Conservation (phyloP, 192 early-diverging fungal species). For the Backusella luteola region DNA sequence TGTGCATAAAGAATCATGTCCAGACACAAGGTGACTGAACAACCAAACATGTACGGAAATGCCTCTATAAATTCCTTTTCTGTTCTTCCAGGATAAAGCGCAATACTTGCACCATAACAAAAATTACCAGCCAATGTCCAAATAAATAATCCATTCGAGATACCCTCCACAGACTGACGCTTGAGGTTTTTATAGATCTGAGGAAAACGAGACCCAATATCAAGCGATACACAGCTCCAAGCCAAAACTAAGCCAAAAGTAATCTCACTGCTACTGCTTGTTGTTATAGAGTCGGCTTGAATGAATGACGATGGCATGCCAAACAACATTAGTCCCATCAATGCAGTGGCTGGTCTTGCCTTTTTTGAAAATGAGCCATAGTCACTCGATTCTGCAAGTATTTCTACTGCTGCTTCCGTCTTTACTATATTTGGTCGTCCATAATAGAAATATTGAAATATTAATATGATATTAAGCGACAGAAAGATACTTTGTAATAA, state of each 20-base stretch:
- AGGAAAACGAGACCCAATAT: conserved; percentile 68
- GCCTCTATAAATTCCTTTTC: conserved; percentile 21
- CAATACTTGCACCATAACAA: conserved; percentile 54
- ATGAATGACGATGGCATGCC: background rate
- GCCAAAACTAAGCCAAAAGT: conserved; percentile 57
- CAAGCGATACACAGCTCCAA: conserved; percentile 61
- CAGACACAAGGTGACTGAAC: conserved; percentile 62
- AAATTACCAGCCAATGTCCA: conserved; percentile 69
- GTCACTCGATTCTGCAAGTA: background rate
- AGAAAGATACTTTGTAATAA: background rate
- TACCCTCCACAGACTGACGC: conserved; percentile 59
- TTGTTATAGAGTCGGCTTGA: background rate
- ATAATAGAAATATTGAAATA: background rate
- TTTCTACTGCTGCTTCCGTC: background rate
- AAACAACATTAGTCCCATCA: conserved; percentile 14
- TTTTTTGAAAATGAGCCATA: background rate
- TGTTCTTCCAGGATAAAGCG: conserved; percentile 31
- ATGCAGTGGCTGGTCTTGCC: background rate
- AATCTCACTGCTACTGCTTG: background rate
- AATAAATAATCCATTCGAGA: conserved; percentile 67
- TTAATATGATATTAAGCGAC: background rate
- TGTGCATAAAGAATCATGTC: conserved; percentile 61
- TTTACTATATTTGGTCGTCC: background rate
- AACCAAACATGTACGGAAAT: conserved; percentile 59
- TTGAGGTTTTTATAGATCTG: conserved; percentile 69